Evolutionary conservation across 306 rosid genomes (phyloP).

Genomic region (Calophaca sinica): DNA sequence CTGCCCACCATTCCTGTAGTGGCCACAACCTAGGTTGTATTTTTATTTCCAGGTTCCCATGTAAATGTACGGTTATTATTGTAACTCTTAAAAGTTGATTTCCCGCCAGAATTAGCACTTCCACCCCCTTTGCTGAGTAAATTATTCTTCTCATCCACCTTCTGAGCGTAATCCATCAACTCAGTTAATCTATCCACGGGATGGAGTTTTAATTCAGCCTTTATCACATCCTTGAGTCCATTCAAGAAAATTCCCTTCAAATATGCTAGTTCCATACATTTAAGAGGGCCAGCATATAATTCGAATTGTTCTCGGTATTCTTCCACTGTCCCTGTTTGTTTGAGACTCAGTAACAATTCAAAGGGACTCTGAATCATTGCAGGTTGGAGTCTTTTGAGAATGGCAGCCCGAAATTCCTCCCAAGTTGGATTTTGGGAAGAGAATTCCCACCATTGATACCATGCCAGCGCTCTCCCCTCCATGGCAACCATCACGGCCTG

Average conservation of each 20-base stretch:
- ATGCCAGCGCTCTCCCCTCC: not conserved
- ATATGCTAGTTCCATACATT: not conserved
- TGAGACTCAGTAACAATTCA: not conserved
- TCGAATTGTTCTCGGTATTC: not conserved
- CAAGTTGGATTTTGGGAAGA: not conserved
- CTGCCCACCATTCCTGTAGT: too few species aligned
- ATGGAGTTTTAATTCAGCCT: not conserved
- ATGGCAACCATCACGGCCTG: not conserved
- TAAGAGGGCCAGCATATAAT: not conserved
- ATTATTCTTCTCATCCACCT: not conserved
- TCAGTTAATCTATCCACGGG: not conserved
- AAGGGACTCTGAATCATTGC: not conserved
- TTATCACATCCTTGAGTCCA: not conserved
- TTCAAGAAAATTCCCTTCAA: not conserved
- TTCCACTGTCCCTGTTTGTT: not conserved
- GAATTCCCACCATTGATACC: not conserved
- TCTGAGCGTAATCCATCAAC: not conserved
- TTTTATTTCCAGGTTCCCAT: not conserved
- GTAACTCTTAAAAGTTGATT: too few species aligned
- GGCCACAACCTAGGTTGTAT: too few species aligned
- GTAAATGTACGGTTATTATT: not conserved
- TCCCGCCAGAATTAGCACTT: too few species aligned
- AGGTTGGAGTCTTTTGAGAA: not conserved
- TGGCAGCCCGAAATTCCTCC: not conserved
- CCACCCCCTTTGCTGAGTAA: too few species aligned